Evolutionary conservation across 768 basidiomycete genomes (phyloP).

Genomic region (Tephrocybe sp.): DNA sequence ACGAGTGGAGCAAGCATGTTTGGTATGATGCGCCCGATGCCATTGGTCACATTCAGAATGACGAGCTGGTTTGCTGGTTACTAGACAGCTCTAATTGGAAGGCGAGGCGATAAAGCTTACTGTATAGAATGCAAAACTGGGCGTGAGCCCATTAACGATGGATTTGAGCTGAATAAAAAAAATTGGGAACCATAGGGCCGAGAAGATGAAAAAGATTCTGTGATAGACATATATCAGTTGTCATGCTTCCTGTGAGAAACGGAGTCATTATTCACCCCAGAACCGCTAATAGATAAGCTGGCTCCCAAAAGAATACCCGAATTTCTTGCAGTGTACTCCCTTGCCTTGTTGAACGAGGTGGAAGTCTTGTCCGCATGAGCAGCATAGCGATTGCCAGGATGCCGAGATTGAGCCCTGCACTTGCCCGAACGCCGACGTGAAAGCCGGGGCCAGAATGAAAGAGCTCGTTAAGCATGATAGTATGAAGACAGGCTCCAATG

Average conservation of each 20-base stretch:
- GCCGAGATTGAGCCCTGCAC: conserved; percentile 13
- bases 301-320: conserved; percentile 35
- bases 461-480: conserved; percentile 59
- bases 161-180: conserved; percentile 59
- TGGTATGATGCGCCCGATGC: conserved; percentile 34
- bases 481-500: conserved; percentile 56
- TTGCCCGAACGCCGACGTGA: conserved; percentile 43
- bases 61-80: conserved; percentile 36
- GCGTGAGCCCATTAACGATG: conserved; percentile 40
- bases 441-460: conserved; percentile 46
- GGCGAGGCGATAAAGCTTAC: conserved; percentile 27
- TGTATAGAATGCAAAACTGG: conserved; percentile 53
- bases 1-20: conserved; percentile 28
- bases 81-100: not conserved
- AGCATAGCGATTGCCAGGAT: conserved; percentile 8
- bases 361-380: conserved; percentile 39
- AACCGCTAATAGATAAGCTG: conserved; percentile 38
- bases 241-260: not conserved
- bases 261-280: conserved; percentile 27
- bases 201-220: conserved; percentile 34
- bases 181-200: conserved; percentile 45
- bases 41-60: conserved; percentile 48
- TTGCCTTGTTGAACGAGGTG: conserved; percentile 29
- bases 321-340: conserved; percentile 27
- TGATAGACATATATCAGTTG: not conserved